Evolutionary conservation across 2,329 filamentous ascomycete species (phyloP), one percentile per base, ranked within the genome.

Genomic region (Dothistroma pini): DNA sequence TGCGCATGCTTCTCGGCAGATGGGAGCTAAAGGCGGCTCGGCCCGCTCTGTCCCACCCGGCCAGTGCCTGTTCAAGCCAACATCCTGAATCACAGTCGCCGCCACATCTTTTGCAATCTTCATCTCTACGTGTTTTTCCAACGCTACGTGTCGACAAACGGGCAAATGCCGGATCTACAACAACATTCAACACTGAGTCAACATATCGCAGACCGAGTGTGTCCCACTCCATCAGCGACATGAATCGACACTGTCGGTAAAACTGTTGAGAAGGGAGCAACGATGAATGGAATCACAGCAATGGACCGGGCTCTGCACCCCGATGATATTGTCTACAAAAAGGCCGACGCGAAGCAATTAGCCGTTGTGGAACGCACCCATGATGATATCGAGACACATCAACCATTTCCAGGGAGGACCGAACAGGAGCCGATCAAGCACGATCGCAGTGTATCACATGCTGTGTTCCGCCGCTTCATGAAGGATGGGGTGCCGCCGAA

Each of bases 401-500:
- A 73, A 34, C 77, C 78, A n/a, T 72, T 73, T n/a, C 78, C 78
- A 1, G 72, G 74, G 63, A 71, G 72, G 52, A 56, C 57, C 6
- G 67, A 70, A 32, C 54, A 52, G 21, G 63, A 64, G 11, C 59
- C 59, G 16, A 74, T 77, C 56, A 75, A 75, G 16, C 70, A 73
- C 67, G 74, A 66, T 70, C 75, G 59, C 22, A 64, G 57, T 63
- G 75, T 68, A 63, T 78, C 16, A 59, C 70, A n/a, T 55, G 5
- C 64, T 62, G 70, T 72, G 8, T 80, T 78, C 56, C 64, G 69
- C 32, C 69, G 71, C 29, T 81, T 81, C 63, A 66, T 79, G 66
- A 71, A 68, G 49, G 74, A 72, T 21, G 79, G 79, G 59, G 74
- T 80, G 65, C 83, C 83, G 0, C 81, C 83, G 2, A 76, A 76